phyloP scores from a whole-genome alignment of 768 basidiomycete genomes.

The Naematelia encephala region DNA sequence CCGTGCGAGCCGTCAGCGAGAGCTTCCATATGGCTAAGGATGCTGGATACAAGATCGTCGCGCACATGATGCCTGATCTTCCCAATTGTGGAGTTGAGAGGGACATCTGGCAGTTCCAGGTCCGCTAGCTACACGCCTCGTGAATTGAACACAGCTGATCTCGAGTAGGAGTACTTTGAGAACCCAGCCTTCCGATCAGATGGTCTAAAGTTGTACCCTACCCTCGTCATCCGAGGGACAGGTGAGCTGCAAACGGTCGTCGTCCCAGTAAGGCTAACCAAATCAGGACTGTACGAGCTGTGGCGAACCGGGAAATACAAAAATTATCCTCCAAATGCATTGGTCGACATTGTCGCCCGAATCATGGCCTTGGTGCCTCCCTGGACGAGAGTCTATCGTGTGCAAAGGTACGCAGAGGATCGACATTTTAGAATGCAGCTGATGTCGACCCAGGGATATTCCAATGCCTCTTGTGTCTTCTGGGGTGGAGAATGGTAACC shows the following conservation, averaged over 20 bases:
- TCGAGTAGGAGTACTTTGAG: constrained; percentile 79
- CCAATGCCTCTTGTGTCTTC: constrained; percentile 93
- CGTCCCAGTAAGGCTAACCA: not conserved
- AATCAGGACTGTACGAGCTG: constrained; percentile 65
- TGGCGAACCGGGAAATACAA: constrained; percentile 98
- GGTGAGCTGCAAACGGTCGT: constrained; percentile 11
- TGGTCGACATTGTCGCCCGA: constrained; percentile 94
- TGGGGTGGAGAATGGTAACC: constrained; percentile 96
- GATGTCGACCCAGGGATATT: constrained; percentile 67
- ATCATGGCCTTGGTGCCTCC: constrained; percentile 95
- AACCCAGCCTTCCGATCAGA: constrained; percentile 96
- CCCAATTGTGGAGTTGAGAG: constrained; percentile 97
- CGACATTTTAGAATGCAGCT: not conserved
- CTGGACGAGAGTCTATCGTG: constrained; percentile 97
- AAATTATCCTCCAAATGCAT: constrained; percentile 98
- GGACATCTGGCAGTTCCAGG: constrained; percentile 95
- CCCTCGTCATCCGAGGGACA: constrained; percentile 94
- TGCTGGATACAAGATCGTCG: constrained; percentile 98
- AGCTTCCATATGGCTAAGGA: constrained; percentile 97
- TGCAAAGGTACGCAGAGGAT: constrained; percentile 67
- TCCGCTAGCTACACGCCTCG: constrained; percentile 9
- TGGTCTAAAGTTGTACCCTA: constrained; percentile 97
- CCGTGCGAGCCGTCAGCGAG: constrained; percentile 93
- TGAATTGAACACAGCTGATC: not conserved
- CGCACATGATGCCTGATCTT: constrained; percentile 99